A percentile compares a stretch with the other conserved stretches of the same genome.
Evolutionary conservation across 1,284 basidiomycete genomes (phyloP).

Genomic region (Neotropicomus parvogracilis): DNA sequence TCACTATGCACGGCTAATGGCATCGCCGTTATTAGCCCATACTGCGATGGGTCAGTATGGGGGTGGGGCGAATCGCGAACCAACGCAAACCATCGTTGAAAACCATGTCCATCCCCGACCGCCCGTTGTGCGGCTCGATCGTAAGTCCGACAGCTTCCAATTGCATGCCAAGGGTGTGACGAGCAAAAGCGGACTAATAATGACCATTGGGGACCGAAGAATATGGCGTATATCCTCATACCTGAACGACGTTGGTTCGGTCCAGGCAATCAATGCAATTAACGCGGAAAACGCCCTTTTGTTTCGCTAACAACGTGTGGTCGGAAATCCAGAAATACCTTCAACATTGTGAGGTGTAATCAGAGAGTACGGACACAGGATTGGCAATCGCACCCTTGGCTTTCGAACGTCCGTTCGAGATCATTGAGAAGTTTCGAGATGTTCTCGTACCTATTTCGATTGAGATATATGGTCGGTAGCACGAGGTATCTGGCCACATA

Average conservation of each 20-base stretch:
- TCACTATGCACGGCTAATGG: slow-evolving; percentile 83
- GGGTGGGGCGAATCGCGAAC: not conserved
- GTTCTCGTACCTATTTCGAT: slow-evolving; percentile 71
- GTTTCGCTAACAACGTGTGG: slow-evolving; percentile 68
- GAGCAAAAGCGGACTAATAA: slow-evolving; percentile 81
- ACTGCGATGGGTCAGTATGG: slow-evolving; percentile 41
- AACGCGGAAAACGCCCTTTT: slow-evolving; percentile 80
- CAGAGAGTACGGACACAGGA: not conserved
- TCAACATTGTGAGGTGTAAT: slow-evolving; percentile 7
- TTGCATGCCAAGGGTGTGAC: slow-evolving; percentile 78
- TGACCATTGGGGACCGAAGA: slow-evolving; percentile 2
- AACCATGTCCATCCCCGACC: slow-evolving; percentile 66
- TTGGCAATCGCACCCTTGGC: slow-evolving; percentile 52
- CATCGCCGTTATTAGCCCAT: slow-evolving; percentile 96
- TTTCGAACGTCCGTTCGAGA: slow-evolving; percentile 70
- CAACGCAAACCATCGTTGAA: slow-evolving; percentile 76
- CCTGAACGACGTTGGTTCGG: slow-evolving; percentile 88
- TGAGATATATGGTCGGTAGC: slow-evolving; percentile 6
- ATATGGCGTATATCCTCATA: slow-evolving; percentile 27
- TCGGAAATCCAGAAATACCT: slow-evolving; percentile 87
- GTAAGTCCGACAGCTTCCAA: slow-evolving; percentile 75
- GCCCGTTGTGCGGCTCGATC: slow-evolving; percentile 47
- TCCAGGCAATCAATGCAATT: slow-evolving; percentile 95
- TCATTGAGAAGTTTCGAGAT: slow-evolving; percentile 75
- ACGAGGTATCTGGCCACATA: slow-evolving; percentile 37